These are phyloP conservation scores for Pleochaeta shiraiana DNA, from an alignment of 2,329 filamentous ascomycete species.

Conservation along the genomic window DNA sequence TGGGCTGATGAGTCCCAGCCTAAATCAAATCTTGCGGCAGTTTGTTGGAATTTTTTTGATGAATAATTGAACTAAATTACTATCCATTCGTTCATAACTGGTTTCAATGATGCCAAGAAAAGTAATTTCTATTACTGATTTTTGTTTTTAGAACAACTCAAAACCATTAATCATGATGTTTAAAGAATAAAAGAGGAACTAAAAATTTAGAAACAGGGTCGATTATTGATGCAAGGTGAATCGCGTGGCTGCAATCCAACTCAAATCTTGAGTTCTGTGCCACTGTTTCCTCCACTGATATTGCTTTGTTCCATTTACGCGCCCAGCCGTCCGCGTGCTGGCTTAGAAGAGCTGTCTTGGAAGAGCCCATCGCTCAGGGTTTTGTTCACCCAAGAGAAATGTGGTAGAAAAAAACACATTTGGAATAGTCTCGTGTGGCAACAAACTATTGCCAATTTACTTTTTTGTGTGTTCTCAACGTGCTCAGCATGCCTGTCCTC, in stretches of 20 bases:
- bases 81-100: too few species aligned
- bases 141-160: too few species aligned
- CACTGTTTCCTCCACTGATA: not conserved
- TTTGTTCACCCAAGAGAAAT: not conserved
- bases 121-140: too few species aligned
- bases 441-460: not conserved
- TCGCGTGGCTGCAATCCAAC: not conserved
- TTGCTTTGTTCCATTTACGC: not conserved
- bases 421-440: not conserved
- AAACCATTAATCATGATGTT: too few species aligned
- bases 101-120: too few species aligned
- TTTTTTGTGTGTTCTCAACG: not conserved
- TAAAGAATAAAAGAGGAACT: too few species aligned
- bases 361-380: not conserved
- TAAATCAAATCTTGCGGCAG: too few species aligned
- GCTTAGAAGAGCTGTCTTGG: not conserved
- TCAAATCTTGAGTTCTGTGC: not conserved
- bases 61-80: too few species aligned
- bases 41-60: too few species aligned
- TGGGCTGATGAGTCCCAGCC: too few species aligned
- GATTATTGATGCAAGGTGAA: not conserved
- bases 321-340: not conserved
- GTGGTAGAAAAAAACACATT: not conserved
- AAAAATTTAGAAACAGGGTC: too few species aligned
- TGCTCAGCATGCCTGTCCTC: not conserved